Percentiles rank a stretch among this genome's conserved stretches.
These are phyloP conservation scores for Suhomyces anneliseae DNA, from an alignment of 1,139 yeast genomes.

Conservation along the genomic window DNA sequence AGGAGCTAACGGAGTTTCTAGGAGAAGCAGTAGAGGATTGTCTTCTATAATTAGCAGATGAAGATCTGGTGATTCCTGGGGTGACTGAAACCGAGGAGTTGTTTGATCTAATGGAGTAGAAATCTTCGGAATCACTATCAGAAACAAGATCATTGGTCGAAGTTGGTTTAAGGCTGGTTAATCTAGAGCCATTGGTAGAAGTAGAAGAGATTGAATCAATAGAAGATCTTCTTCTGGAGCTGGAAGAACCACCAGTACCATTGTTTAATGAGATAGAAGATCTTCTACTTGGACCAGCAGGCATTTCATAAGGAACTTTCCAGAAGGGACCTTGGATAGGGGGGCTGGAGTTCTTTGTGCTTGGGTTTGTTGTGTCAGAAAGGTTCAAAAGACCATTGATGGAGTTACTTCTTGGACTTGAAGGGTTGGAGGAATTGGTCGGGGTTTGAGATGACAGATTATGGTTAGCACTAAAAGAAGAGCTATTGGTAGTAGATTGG, in stretches of 20 bases:
- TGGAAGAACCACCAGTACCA: constrained; percentile 5
- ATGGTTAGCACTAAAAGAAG: constrained; percentile 5
- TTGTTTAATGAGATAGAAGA: constrained; percentile 8
- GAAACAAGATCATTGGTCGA: constrained; percentile 27
- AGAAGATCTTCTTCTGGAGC: constrained; percentile 32
- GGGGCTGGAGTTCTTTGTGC: constrained; percentile 25
- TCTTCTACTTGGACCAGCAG: constrained; percentile 19
- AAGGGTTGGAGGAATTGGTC: constrained; percentile 8
- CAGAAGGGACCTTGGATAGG: constrained; percentile 50
- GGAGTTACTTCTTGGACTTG: constrained; percentile 16
- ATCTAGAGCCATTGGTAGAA: constrained; percentile 33
- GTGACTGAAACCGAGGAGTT: constrained; percentile 7
- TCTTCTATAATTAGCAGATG: constrained; percentile 6
- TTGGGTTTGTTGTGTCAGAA: constrained; percentile 15
- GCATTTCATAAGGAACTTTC: constrained; percentile 56
- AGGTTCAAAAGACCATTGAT: constrained; percentile 11
- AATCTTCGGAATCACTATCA: constrained; percentile 43
- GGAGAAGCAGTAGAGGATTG: constrained; percentile 40
- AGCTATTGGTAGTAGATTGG: constrained; percentile 2
- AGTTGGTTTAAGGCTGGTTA: constrained; percentile 32
- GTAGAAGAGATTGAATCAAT: constrained; percentile 36
- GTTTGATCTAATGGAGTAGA: constrained; percentile 29
- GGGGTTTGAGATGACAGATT: constrained; percentile 17
- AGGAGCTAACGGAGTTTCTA: constrained; percentile 44
- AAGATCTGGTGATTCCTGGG: constrained; percentile 5